Base-by-base conservation (phyloP, 441 rosid genomes). In the Raphanus hybrid region DNA sequence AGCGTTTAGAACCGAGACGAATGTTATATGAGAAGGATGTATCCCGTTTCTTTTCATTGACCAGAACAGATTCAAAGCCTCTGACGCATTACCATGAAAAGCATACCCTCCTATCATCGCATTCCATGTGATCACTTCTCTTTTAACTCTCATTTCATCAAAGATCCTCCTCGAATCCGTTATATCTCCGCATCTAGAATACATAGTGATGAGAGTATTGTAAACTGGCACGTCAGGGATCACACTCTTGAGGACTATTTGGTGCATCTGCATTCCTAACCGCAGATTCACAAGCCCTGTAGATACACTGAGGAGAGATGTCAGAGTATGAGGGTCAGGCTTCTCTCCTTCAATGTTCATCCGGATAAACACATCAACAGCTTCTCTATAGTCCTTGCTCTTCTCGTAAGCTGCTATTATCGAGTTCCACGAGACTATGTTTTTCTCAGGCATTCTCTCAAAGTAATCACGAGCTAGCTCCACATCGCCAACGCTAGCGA, bases 101-200 rank as follows among this genome's bases (percentile, higher is more conserved):
- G 97, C 89, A 55, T 83, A 90, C 15, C 89, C 94, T 84, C 89
- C 89, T 32, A 90, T 92, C 81, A 90, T 92, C 4, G 93, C 93
- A 65, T 92, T 92, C 95, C 95, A 92, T 1, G 93, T 83, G 64
- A 88, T 86, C 16, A 90, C 88, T 82, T 90, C 90, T 82, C 76
- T 92, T 41, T 72, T 82, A 1, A 26, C 29, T 39, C 82, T 82
- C 82, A 86, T 85, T 41, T 81, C 83, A 57, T 87, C 84, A n/a
- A 91, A 88, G 75, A 87, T 68, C 45, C 52, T 67, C 39, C 80
- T 77, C 5, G 91, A 90, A 73, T 86, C 87, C 18, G 5, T 54
- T 75, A 89, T 82, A 8, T 82, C 87, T 1, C 95, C 93, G 15
- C 95, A 90, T 78, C 85, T 84, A 1, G 95, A 80, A 69, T 89